Conservation (phyloP, 139 green algal genomes). For the Chlamydomonas incerta region DNA sequence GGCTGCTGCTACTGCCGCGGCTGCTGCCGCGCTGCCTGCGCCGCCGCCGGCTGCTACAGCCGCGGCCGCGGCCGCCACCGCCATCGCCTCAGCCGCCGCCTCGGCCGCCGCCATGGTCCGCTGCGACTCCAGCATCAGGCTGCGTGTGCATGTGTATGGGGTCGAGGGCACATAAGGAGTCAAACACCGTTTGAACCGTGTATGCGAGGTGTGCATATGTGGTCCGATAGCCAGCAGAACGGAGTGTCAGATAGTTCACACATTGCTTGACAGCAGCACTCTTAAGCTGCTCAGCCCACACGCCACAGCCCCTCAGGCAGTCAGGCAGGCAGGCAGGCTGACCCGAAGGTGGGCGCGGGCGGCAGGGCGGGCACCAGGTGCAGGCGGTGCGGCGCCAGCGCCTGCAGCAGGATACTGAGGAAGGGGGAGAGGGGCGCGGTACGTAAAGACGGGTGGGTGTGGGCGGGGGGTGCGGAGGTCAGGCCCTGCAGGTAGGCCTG, state of each 20-base stretch:
- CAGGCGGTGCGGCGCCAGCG: conserved; percentile 81
- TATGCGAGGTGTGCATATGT: too few relatives aligned
- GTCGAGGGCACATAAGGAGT: not conserved
- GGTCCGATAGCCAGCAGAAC: too few relatives aligned
- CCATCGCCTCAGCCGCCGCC: conserved; percentile 16
- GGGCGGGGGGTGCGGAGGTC: too few relatives aligned
- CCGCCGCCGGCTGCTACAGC: too few relatives aligned
- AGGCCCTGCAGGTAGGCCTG: too few relatives aligned
- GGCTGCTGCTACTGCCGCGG: too few relatives aligned
- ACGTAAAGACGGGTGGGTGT: not conserved
- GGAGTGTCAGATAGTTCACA: too few relatives aligned
- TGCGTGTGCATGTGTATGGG: not conserved
- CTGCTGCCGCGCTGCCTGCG: too few relatives aligned
- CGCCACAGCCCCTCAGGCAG: too few relatives aligned
- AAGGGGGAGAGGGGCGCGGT: not conserved
- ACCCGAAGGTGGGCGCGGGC: conserved; percentile 37
- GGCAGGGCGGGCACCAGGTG: conserved; percentile 45
- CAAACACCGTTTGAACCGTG: too few relatives aligned
- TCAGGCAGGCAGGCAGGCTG: not conserved
- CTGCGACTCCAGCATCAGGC: conserved; percentile 31
- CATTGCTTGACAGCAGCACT: too few relatives aligned
- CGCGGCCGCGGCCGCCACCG: not conserved
- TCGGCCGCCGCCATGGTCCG: conserved; percentile 20
- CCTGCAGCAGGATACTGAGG: conserved; percentile 80
- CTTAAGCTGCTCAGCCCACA: too few relatives aligned